Percentiles rank a stretch among this genome's conserved stretches.
Evolutionary conservation across 441 rosid species (phyloP).

Genomic region (Hura crepitans): DNA sequence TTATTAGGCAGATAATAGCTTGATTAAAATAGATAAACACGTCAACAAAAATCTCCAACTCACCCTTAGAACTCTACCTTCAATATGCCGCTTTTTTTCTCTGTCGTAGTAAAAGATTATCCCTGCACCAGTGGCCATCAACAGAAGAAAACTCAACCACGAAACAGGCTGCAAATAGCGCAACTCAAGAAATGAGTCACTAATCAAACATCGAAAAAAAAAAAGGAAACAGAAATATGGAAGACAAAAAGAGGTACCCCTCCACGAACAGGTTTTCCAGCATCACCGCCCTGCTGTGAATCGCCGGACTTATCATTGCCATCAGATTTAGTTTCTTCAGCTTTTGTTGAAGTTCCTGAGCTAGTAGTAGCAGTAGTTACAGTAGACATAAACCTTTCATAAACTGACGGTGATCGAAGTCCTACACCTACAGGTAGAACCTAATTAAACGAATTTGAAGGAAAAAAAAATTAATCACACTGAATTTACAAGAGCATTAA

Average conservation of each 20-base stretch:
- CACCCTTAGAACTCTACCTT: conserved; percentile 91
- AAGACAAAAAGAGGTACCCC: conserved; percentile 52
- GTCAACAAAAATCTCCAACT: conserved; percentile 33
- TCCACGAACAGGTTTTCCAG: conserved; percentile 80
- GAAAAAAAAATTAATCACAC: not conserved
- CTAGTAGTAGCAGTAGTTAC: conserved; percentile 17
- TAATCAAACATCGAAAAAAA: not conserved
- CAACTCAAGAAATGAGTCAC: conserved; percentile 1
- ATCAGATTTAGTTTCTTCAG: conserved; percentile 32
- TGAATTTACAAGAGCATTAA: not conserved
- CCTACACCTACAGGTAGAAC: conserved; percentile 28
- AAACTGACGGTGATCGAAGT: conserved; percentile 24
- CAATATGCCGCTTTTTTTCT: conserved; percentile 78
- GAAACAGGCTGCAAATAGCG: conserved; percentile 64
- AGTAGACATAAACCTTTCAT: conserved; percentile 36
- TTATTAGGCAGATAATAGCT: not conserved
- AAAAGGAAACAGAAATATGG: not conserved
- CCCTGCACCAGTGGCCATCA: conserved; percentile 74
- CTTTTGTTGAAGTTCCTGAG: conserved; percentile 23
- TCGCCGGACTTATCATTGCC: conserved; percentile 50
- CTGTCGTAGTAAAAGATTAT: conserved; percentile 58
- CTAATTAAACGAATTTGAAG: conserved; percentile 21
- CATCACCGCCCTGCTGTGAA: conserved; percentile 42
- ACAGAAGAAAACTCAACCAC: conserved; percentile 81
- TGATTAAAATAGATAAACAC: not conserved